phyloP scores from a whole-genome alignment of 495 filamentous ascomycete species.

The Hypoxylon trugodes region DNA sequence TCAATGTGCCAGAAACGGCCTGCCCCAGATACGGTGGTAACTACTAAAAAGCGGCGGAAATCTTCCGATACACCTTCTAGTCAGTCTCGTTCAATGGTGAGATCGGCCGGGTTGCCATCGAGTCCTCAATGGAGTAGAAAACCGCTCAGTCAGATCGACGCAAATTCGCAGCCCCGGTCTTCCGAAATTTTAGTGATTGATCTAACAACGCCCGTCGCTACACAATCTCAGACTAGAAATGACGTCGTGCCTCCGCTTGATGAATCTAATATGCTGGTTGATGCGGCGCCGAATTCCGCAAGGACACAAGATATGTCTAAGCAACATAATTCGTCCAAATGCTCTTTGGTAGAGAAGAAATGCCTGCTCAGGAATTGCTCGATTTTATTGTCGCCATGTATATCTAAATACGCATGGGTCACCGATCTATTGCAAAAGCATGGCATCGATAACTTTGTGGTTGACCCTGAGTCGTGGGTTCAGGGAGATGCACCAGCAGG shows the following conservation, averaged over 20 bases:
- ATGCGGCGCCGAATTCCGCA: background rate
- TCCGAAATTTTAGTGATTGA: background rate
- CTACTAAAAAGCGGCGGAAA: slow-evolving; percentile 20
- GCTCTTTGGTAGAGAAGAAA: slow-evolving; percentile 17
- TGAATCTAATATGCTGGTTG: background rate
- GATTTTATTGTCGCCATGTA: slow-evolving; percentile 57
- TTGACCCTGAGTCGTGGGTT: slow-evolving; percentile 48
- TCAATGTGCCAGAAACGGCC: slow-evolving; percentile 19
- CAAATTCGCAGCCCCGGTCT: slow-evolving; percentile 14
- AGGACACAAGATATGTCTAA: background rate
- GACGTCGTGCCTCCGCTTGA: background rate
- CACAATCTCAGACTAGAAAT: background rate
- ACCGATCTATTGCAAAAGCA: slow-evolving; percentile 55
- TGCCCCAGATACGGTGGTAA: background rate
- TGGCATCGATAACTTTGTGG: slow-evolving; percentile 44
- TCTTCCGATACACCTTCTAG: slow-evolving; percentile 1
- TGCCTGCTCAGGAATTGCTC: slow-evolving; percentile 50
- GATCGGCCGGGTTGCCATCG: background rate
- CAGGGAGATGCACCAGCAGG: slow-evolving; percentile 4
- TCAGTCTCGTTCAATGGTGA: background rate
- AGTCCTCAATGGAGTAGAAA: slow-evolving; percentile 10
- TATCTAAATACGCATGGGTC: slow-evolving; percentile 50
- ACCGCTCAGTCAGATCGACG: slow-evolving; percentile 36
- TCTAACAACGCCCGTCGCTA: background rate
- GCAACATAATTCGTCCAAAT: background rate